Percentiles rank a stretch among this genome's conserved stretches.
Evolutionary conservation across 805 yeast genomes (phyloP).

Genomic region (Zygotorulaspora chibaensis): DNA sequence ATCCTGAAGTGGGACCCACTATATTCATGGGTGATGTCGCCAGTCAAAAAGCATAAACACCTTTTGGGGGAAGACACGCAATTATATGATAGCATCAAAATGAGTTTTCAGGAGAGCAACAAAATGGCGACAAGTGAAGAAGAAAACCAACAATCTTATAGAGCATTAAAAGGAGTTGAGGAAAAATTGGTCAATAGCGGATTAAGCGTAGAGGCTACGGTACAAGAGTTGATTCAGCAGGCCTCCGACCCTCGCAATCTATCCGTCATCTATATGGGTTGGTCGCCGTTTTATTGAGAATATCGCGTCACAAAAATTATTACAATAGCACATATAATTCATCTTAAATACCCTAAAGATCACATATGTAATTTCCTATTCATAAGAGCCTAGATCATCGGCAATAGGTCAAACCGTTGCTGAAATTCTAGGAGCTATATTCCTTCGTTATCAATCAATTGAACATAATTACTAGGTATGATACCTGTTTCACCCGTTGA

Average conservation of each 20-base stretch:
- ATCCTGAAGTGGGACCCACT: constrained; percentile 90
- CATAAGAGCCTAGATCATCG: not conserved
- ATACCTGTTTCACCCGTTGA: constrained; percentile 91
- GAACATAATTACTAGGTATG: constrained; percentile 92
- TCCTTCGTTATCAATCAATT: constrained; percentile 47
- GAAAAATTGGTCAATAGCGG: constrained; percentile 63
- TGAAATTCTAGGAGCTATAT: not conserved
- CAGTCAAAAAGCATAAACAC: constrained; percentile 51
- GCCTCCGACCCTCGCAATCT: constrained; percentile 67
- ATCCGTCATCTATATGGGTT: constrained; percentile 74
- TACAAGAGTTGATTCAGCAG: constrained; percentile 71
- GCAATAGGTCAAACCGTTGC: not conserved
- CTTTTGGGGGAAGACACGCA: constrained; percentile 25
- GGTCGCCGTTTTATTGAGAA: constrained; percentile 70
- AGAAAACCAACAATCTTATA: constrained; percentile 67
- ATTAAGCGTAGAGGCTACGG: constrained; percentile 77
- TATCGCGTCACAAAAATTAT: too few relatives aligned
- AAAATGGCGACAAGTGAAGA: constrained; percentile 14
- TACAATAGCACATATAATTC: not conserved
- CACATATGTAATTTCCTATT: not conserved
- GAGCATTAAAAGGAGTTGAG: constrained; percentile 70
- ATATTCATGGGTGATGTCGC: constrained; percentile 86
- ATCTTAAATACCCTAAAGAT: not conserved
- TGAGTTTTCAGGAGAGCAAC: constrained; percentile 14
- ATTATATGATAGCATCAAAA: constrained; percentile 4